phyloP scores from a whole-genome alignment of 371 early-diverging fungal species.

The Fennellomyces sp. region DNA sequence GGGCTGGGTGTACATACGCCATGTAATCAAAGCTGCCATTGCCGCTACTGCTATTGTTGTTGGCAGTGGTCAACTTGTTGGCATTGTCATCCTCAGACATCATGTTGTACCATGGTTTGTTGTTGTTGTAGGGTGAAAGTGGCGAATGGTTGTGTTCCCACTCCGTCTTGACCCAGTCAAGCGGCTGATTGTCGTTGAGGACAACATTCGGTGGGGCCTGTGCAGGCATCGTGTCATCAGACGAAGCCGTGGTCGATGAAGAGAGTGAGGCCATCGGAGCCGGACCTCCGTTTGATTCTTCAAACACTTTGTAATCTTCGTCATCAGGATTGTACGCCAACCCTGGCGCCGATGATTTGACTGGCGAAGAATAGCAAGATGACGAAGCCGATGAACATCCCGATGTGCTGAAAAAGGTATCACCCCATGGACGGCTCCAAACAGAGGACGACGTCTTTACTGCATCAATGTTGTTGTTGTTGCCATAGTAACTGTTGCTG shows the following conservation, averaged over 20 bases:
- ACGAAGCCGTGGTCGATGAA: conserved; percentile 8
- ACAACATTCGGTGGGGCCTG: background rate
- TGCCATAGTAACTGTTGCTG: conserved; percentile 4
- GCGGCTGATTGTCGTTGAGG: background rate
- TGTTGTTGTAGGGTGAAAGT: background rate
- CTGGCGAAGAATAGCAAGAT: conserved; percentile 17
- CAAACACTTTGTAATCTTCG: background rate
- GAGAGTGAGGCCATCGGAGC: conserved; percentile 12
- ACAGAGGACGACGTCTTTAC: background rate
- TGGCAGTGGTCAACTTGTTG: background rate
- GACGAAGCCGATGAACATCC: conserved; percentile 12
- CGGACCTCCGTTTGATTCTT: background rate
- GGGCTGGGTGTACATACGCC: background rate
- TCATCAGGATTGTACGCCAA: background rate
- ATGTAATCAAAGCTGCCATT: background rate
- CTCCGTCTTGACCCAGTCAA: conserved; percentile 1
- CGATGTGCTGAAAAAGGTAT: background rate
- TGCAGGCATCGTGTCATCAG: conserved; percentile 1
- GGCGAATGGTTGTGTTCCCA: background rate
- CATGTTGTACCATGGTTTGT: background rate
- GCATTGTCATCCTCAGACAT: no score
- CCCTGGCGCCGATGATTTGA: conserved; percentile 5
- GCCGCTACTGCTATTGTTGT: background rate
- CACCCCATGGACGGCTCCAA: background rate
- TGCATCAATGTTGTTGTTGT: background rate